Evolutionary conservation across 2,329 filamentous ascomycete species (phyloP).

Genomic region (Aspergillus intermedius): DNA sequence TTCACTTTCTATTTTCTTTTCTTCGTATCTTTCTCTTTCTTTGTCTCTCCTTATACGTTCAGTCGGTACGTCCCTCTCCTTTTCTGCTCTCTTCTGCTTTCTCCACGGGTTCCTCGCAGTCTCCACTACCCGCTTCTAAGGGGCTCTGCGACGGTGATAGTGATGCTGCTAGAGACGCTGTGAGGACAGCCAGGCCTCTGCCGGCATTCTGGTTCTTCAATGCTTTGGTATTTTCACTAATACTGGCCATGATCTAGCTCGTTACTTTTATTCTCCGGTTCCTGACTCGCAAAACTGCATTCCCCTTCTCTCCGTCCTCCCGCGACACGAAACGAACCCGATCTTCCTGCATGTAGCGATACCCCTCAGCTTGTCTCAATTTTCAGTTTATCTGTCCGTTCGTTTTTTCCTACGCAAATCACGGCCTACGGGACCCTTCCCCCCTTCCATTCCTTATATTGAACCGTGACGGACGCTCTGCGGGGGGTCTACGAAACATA

Average conservation of each 20-base stretch:
- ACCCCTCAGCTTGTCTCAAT: background rate
- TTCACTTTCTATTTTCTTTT: background rate
- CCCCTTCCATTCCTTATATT: slow-evolving; percentile 18
- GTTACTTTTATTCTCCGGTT: slow-evolving; percentile 7
- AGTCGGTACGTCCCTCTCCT: slow-evolving; percentile 2
- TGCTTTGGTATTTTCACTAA: background rate
- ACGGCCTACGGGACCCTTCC: background rate
- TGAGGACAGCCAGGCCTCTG: no score
- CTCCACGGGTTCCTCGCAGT: background rate
- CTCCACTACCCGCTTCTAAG: background rate
- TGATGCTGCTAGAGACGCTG: background rate
- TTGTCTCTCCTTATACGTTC: slow-evolving; percentile 2
- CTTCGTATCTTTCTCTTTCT: slow-evolving; percentile 2
- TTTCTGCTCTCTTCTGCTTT: slow-evolving; percentile 3
- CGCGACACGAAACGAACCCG: background rate
- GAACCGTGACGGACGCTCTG: slow-evolving; percentile 14
- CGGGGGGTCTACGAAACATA: slow-evolving; percentile 11
- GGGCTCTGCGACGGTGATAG: slow-evolving; percentile 9
- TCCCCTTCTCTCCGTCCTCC: background rate
- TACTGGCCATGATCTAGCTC: background rate
- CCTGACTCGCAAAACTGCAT: background rate
- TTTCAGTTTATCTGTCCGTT: no score
- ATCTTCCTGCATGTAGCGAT: background rate
- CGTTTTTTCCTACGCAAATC: no score
- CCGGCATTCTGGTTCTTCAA: background rate